Base-by-base conservation (phyloP, 2,329 filamentous ascomycete genomes). In the Hypocreales sp. region DNA sequence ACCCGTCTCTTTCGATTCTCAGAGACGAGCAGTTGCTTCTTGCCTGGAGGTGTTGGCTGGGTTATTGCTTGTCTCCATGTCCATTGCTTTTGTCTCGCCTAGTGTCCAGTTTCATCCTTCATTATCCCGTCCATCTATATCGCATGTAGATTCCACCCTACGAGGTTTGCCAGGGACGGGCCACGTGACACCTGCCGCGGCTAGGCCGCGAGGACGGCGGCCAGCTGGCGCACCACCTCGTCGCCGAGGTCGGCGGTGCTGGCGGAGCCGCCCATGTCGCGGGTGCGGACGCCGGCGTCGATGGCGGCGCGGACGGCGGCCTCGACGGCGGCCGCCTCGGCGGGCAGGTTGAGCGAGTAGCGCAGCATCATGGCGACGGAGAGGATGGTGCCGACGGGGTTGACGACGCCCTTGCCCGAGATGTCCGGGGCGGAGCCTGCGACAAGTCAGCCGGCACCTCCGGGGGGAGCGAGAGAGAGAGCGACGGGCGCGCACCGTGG, bases 281-380 rank as follows among this genome's bases (percentile, higher is more conserved):
- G 77, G 11, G 87, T 94, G 36, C 73, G 65, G 25, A 86, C 55
- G 20, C 82, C 82, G 29, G 61, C 67, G 50, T 94, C 84, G 36
- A 94, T 78, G 27, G 81, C 78, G 30, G 66, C 70, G 47, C 71
- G 69, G 27, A 93, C 84, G 4, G 86, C 84, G 33, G 74, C 66
- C 58, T 94, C 84, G 36, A 94, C 72, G 26, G 75, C 72, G 34
- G 70, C 66, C 19, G 86, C 79, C 54, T 94, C 77, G 27, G 72
- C 64, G 17, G 79, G 73, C 39, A 86, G 70, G 44, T 74, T 72
- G 32, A 95, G 70, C 10, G 84, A 93, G 64, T 94, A 95, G 47
- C 83, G 78, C 45, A 94, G 68, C 77, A 98, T 81, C 84, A 95
- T 93, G 44, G 83, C 83, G 10, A 92, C 68, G 9, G 84, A 93